Conservation (phyloP, 2,329 filamentous ascomycete genomes). For the Monilinia fructicola region DNA sequence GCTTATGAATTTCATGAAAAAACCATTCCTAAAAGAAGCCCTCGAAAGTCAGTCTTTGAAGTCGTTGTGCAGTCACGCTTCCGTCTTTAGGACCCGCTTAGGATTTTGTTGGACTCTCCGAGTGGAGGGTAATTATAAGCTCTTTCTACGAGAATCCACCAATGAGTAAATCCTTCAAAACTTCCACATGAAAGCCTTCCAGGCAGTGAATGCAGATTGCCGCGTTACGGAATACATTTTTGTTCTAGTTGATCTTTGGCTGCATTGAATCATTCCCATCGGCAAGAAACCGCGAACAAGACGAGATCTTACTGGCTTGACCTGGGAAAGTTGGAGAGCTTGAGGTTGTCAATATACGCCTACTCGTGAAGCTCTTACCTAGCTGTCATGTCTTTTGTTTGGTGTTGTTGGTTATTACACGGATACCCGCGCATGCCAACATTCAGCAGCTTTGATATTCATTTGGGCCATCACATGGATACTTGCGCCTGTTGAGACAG, state of each 20-base stretch:
- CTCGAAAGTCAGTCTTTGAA: background rate
- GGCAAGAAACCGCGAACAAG: background rate
- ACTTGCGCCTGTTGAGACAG: background rate
- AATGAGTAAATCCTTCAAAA: background rate
- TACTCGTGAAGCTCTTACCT: background rate
- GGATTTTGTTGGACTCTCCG: no score
- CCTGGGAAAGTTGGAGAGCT: background rate
- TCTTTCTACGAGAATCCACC: background rate
- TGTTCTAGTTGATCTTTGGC: background rate
- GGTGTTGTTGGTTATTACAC: no score
- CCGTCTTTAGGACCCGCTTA: no score
- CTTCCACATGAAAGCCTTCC: no score
- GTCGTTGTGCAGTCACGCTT: background rate
- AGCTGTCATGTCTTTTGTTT: background rate
- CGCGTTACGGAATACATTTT: background rate
- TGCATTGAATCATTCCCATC: background rate
- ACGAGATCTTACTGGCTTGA: background rate
- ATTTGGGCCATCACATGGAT: background rate
- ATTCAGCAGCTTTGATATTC: background rate
- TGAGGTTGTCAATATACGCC: background rate
- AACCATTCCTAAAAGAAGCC: background rate
- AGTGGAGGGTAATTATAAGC: no score
- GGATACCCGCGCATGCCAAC: background rate
- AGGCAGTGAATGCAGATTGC: background rate
- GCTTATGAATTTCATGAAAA: no score